phyloP scores from a whole-genome alignment of 2,329 filamentous ascomycete species.

The Trichophyton schoenleinii region DNA sequence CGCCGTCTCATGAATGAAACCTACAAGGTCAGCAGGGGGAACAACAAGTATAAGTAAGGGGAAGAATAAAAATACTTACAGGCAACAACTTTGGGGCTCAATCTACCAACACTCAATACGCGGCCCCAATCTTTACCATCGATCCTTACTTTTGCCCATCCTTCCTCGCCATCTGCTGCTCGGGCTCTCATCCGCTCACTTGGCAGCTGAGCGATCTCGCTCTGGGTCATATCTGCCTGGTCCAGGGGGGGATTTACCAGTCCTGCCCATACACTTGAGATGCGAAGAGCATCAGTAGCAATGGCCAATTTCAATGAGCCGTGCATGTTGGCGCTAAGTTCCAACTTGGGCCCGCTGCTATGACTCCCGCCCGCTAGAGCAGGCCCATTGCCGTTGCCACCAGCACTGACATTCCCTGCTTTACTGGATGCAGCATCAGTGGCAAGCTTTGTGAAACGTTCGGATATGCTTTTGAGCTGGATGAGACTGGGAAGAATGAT shows the following conservation, averaged over 20 bases:
- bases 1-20: conserved; percentile 35
- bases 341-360: conserved; percentile 50
- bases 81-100: conserved; percentile 85
- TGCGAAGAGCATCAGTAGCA: conserved; percentile 69
- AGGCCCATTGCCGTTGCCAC: conserved; percentile 11
- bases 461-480: conserved; percentile 85
- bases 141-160: conserved; percentile 80
- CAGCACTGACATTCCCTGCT: conserved; percentile 19
- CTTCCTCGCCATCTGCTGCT: conserved; percentile 57
- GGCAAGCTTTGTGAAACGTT: conserved; percentile 85
- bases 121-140: conserved; percentile 90
- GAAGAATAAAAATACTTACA: conserved; percentile 41
- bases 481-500: conserved; percentile 77
- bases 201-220: conserved; percentile 60
- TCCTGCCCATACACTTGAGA: conserved; percentile 73
- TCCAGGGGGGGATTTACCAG: conserved; percentile 82
- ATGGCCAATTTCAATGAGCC: conserved; percentile 71
- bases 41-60: neutral
- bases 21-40: conserved; percentile 15
- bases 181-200: conserved; percentile 61
- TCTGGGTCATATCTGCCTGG: conserved; percentile 56
- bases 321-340: conserved; percentile 89
- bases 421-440: conserved; percentile 24
- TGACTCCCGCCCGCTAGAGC: conserved; percentile 17
- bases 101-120: conserved; percentile 79